These are phyloP conservation scores for Bipolaris victoriae DNA, from an alignment of 2,329 filamentous ascomycete genomes.

Conservation along the genomic window DNA sequence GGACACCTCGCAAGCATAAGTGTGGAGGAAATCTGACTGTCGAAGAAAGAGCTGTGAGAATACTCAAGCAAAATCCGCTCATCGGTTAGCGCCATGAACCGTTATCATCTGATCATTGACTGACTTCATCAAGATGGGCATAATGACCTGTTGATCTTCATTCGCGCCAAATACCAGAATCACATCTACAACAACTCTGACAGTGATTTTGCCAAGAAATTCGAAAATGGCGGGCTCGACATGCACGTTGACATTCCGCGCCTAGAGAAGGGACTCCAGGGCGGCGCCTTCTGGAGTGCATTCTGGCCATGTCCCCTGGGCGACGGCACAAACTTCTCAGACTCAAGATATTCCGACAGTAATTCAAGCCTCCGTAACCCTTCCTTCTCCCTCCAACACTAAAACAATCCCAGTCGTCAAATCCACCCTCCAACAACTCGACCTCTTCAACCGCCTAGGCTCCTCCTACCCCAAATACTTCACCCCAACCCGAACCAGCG, in stretches of 20 bases:
- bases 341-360: slow-evolving; percentile 73
- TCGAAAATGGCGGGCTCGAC: slow-evolving; percentile 70
- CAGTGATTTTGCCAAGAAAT: slow-evolving; percentile 73
- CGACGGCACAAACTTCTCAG: slow-evolving; percentile 74
- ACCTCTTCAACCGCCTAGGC: slow-evolving; percentile 70
- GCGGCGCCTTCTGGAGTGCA: slow-evolving; percentile 93
- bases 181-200: slow-evolving; percentile 68
- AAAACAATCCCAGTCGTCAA: slow-evolving; percentile 59
- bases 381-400: slow-evolving; percentile 2
- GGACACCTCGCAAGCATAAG: slow-evolving; percentile 2
- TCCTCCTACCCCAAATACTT: slow-evolving; percentile 71
- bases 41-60: slow-evolving; percentile 43
- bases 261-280: slow-evolving; percentile 71
- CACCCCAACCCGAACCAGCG: slow-evolving; percentile 66
- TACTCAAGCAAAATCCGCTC: slow-evolving; percentile 48
- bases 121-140: slow-evolving; percentile 72
- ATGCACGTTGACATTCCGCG: slow-evolving; percentile 82
- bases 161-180: slow-evolving; percentile 72
- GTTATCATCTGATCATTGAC: slow-evolving; percentile 6
- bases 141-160: slow-evolving; percentile 80
- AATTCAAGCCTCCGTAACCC: slow-evolving; percentile 32
- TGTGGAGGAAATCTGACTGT: slow-evolving; percentile 21
- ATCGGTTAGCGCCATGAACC: slow-evolving; percentile 43
- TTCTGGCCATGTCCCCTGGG: slow-evolving; percentile 73
- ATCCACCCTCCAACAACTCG: slow-evolving; percentile 75